Conservation (phyloP, 1,139 yeast genomes). For the Saccharomycopsis hybrid region DNA sequence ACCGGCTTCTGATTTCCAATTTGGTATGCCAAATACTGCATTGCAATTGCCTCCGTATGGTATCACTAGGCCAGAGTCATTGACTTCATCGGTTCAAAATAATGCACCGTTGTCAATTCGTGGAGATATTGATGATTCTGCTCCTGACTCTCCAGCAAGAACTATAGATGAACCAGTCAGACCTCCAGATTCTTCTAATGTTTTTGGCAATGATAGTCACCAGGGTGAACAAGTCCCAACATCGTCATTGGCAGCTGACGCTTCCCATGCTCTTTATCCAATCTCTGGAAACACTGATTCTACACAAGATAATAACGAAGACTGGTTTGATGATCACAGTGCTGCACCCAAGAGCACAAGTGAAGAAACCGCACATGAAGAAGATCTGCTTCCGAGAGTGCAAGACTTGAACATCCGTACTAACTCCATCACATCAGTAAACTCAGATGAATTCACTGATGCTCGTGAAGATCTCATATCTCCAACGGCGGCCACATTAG, state of each 20-base stretch:
- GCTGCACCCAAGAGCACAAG: background rate
- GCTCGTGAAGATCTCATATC: conserved; percentile 19
- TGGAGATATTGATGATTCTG: conserved; percentile 45
- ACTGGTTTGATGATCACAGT: conserved; percentile 7
- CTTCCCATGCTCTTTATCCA: too few relatives aligned
- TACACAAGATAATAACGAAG: conserved; percentile 4
- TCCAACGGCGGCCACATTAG: conserved; percentile 1
- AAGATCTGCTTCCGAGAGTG: too few relatives aligned
- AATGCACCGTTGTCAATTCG: conserved; percentile 87
- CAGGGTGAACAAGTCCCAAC: too few relatives aligned
- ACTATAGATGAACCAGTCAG: background rate
- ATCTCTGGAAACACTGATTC: conserved; percentile 7
- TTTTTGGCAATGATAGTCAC: background rate
- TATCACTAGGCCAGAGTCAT: conserved; percentile 63
- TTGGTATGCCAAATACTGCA: conserved; percentile 11
- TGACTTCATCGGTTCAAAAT: conserved; percentile 86
- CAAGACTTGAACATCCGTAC: conserved; percentile 4
- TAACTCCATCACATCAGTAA: conserved; percentile 11
- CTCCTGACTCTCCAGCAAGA: conserved; percentile 4
- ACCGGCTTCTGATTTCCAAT: conserved; percentile 20
- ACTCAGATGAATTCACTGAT: conserved; percentile 19
- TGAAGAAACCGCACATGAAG: background rate
- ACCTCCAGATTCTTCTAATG: background rate
- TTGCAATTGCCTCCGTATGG: conserved; percentile 24
- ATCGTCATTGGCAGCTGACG: too few relatives aligned